Evolutionary conservation across 352 stramenopile species (phyloP), one percentile per base, ranked within the genome.

Genomic region (Globisporangium acanthophoron): DNA sequence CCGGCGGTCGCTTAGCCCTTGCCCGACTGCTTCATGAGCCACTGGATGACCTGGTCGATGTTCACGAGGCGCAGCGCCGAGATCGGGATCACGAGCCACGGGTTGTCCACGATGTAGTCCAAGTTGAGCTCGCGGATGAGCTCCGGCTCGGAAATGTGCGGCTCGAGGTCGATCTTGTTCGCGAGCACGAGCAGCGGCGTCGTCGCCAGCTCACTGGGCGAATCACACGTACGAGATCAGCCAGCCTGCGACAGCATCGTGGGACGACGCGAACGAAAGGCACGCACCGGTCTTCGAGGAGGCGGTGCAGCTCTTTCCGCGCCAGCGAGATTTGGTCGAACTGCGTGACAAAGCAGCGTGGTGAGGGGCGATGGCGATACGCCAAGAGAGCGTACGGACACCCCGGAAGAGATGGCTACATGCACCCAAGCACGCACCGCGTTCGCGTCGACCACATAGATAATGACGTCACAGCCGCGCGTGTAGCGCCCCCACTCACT

Each of bases 81-180:
- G 73, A 98, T 98, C 40, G 96, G 96, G 64, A 99, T 97, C 47
- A 99, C 92, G 59, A 99, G 96, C 96, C 96, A 99, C 45, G 96
- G 96, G 61, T 98, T 99, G 67, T 98, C 96, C 67, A 98, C 94
- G 50, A 99, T 97, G 80, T 99, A 98, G 74, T 99, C 97, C 66
- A 99, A 76, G 75, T 98, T 98, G 54, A 99, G 80, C 73, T 98
- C 91, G 52, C 96, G 82, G 54, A 96, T 96, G 50, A 96, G 77
- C 63, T 96, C 87, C 16, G 85, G 82, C 71, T 96, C 87, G 40
- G 83, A 93, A 57, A 96, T 92, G 56, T 96, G 87, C 60, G 96
- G 95, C 65, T 97, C 79, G 67, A 99, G 82, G 83, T 99, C 96
- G 67, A 99, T 98, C 76, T 99, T 99, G 84, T 99, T 99, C n/a